Conservation (phyloP, 2,329 filamentous ascomycete species). For the Cadophora malorum region DNA sequence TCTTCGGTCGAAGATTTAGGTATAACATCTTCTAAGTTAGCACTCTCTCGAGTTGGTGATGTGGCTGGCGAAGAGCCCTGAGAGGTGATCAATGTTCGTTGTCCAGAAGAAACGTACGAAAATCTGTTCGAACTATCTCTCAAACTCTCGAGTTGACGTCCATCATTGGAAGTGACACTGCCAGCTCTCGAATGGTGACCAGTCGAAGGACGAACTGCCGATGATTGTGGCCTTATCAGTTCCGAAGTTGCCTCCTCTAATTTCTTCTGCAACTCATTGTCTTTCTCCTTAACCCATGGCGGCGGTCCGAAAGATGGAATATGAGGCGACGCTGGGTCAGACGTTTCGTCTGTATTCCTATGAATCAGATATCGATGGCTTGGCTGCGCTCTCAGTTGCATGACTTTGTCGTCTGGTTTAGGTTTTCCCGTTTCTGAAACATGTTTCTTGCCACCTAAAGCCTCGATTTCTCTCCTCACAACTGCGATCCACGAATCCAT, state of each 20-base stretch:
- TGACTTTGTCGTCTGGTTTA: conserved; percentile 50
- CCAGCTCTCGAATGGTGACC: conserved; percentile 64
- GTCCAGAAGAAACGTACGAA: conserved; percentile 65
- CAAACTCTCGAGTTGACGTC: conserved; percentile 62
- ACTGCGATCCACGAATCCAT: conserved; percentile 79
- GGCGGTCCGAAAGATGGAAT: conserved; percentile 30
- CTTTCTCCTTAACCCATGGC: conserved; percentile 33
- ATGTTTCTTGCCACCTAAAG: conserved; percentile 69
- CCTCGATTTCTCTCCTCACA: conserved; percentile 73
- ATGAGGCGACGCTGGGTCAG: conserved; percentile 34
- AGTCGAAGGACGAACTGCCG: conserved; percentile 33
- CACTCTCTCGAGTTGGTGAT: conserved; percentile 62
- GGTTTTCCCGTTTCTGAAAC: conserved; percentile 64
- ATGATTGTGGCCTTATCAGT: conserved; percentile 21
- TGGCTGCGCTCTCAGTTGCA: conserved; percentile 40
- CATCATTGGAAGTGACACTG: conserved; percentile 64
- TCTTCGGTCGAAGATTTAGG: conserved; percentile 34
- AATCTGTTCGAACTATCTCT: conserved; percentile 63
- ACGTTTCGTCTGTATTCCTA: conserved; percentile 36
- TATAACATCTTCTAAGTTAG: conserved; percentile 44
- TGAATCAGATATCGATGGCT: conserved; percentile 41
- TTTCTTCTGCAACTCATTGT: conserved; percentile 29
- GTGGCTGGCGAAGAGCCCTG: conserved; percentile 62
- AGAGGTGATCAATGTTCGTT: conserved; percentile 65
- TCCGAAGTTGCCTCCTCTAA: conserved; percentile 30